Evolutionary conservation across 352 stramenopile genomes (phyloP), one percentile per base, ranked within the genome.

Genomic region (Phytophthora sp.): DNA sequence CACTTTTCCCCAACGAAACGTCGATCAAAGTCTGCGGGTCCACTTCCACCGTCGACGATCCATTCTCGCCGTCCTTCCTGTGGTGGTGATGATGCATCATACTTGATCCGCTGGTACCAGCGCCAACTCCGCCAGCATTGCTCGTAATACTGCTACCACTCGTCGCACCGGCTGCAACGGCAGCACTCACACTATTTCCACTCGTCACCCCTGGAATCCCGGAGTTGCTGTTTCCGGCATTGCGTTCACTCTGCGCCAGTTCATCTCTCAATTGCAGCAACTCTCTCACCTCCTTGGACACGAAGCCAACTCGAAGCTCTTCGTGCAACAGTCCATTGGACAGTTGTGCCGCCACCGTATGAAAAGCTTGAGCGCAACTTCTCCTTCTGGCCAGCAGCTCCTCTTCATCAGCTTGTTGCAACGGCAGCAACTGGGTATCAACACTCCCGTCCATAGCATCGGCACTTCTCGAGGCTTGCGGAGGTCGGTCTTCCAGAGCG

Each of bases 11-110:
- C 21, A 96, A 56, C 17, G 86, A 83, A 10, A 94, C 76, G 57
- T 94, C 88, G 46, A 94, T 95, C 34, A 96, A 54, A 35, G 87
- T 94, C 60, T 94, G 88, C 21, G 81, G 74, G 55, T 95, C 88
- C 23, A 92, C 80, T 30, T 91, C 82, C 23, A 85, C 67, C 2
- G 51, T 64, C 15, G 74, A 64, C 11, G 64, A 66, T 3, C 68
- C 50, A 24, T 45, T 73, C 42, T 69, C 66, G 1, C 62, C 61
- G n/a, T 82, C 77, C 48, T 78, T 74, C 28, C 65, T 39, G 15
- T 76, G 58, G 38, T 73, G 64, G 55, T 79, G 53, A 27, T 69
- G 53, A 28, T 72, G 62, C 30, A 67, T 59, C 23, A 73, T 41
- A 30, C 38, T 75, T 11, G 54, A 53, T 24, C 59, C 72, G 48